Percentiles rank a stretch among this genome's conserved stretches.
These are phyloP conservation scores for Colletotrichum limetticola DNA, from an alignment of 2,329 filamentous ascomycete genomes.

Conservation along the genomic window DNA sequence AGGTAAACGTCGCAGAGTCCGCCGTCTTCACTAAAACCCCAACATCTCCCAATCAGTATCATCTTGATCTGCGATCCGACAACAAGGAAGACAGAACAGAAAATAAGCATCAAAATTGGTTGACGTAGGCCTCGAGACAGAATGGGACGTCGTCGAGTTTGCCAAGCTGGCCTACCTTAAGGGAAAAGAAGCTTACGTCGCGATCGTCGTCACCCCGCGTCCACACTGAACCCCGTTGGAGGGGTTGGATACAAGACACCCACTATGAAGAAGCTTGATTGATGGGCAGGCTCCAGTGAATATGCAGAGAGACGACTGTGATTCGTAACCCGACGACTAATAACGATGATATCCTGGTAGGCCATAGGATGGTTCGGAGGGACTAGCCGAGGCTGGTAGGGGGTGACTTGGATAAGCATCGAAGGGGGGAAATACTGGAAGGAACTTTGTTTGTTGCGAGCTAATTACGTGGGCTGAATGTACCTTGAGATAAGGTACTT, in stretches of 20 bases:
- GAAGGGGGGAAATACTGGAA: background rate
- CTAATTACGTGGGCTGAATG: background rate
- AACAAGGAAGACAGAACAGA: background rate
- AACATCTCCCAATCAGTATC: too few relatives aligned
- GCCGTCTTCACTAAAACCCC: too few relatives aligned
- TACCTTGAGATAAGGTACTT: background rate
- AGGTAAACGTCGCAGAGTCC: too few relatives aligned
- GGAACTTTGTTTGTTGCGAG: background rate
- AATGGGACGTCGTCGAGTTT: background rate
- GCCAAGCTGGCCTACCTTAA: background rate
- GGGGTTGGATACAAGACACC: background rate
- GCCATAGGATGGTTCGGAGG: background rate
- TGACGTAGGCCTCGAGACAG: background rate
- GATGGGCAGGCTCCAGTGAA: background rate
- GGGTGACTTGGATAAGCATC: too few relatives aligned
- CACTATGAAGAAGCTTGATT: conserved; percentile 22
- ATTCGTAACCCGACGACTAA: conserved; percentile 16
- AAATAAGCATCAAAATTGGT: background rate
- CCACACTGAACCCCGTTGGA: background rate
- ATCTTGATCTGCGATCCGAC: too few relatives aligned
- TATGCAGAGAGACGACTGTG: conserved; percentile 12
- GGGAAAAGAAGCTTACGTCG: conserved; percentile 28
- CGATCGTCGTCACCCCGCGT: conserved; percentile 30
- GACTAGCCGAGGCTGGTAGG: conserved; percentile 14
- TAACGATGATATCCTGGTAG: background rate